A percentile compares a stretch with the other conserved stretches of the same genome.
Evolutionary conservation across 768 basidiomycete species (phyloP).

Genomic region (Exsudoporus frostii): DNA sequence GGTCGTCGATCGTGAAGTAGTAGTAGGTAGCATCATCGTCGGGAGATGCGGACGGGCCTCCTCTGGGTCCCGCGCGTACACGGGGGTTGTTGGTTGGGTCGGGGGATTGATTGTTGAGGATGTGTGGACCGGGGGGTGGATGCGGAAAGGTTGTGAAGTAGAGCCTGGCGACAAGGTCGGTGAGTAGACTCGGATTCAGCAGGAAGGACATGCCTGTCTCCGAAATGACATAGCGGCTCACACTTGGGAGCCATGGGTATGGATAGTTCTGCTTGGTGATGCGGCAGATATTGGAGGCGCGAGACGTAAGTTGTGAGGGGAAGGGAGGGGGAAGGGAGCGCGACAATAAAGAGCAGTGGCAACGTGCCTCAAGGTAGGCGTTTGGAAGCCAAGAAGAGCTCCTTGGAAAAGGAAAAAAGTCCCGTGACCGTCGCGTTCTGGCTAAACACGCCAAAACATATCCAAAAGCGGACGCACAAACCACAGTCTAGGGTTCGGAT

Average conservation of each 20-base stretch:
- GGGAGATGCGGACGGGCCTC: slow-evolving; percentile 60
- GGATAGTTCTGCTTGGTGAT: background rate
- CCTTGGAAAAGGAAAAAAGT: slow-evolving; percentile 33
- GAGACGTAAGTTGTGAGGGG: background rate
- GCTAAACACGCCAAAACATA: slow-evolving; percentile 24
- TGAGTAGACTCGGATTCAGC: slow-evolving; percentile 7
- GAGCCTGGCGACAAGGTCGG: slow-evolving; percentile 45
- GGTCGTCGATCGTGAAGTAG: slow-evolving; percentile 92
- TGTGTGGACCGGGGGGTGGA: slow-evolving; percentile 63
- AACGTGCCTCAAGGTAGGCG: slow-evolving; percentile 30
- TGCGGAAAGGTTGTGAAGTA: slow-evolving; percentile 89
- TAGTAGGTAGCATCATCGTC: slow-evolving; percentile 78
- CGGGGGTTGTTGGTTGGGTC: slow-evolving; percentile 55
- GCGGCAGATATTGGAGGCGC: slow-evolving; percentile 6
- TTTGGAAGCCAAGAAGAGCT: slow-evolving; percentile 23
- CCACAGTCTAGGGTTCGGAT: slow-evolving; percentile 21
- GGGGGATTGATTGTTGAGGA: slow-evolving; percentile 57
- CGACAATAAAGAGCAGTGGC: slow-evolving; percentile 24
- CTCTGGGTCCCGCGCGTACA: slow-evolving; percentile 58
- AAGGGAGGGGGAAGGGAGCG: slow-evolving; percentile 12
- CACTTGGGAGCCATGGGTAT: slow-evolving; percentile 46
- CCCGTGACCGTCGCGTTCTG: slow-evolving; percentile 37
- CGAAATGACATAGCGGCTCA: slow-evolving; percentile 77
- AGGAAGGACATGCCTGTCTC: slow-evolving; percentile 56
- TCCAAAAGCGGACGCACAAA: slow-evolving; percentile 10